Evolutionary conservation across 179 eudicot genomes (phyloP).

Genomic region (Silene coronaria): DNA sequence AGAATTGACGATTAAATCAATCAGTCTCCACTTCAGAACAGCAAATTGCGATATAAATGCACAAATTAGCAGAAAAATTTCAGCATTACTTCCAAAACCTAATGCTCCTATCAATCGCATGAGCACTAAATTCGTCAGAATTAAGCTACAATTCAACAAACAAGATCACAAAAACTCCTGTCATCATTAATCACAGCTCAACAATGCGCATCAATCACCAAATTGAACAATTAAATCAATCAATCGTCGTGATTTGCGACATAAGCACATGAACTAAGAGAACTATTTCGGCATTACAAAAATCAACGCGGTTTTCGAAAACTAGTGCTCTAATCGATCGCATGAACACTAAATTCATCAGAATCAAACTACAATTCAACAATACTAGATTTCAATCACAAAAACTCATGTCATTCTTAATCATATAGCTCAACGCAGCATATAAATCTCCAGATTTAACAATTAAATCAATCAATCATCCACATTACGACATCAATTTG

Average conservation of each 20-base stretch:
- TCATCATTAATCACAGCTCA: neutral
- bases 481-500: neutral
- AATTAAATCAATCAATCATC: neutral
- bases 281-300: neutral
- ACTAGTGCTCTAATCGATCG: neutral
- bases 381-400: neutral
- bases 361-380: neutral
- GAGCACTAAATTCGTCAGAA: neutral
- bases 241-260: neutral
- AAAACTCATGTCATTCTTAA: neutral
- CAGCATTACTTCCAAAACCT: neutral
- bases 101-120: neutral
- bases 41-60: neutral
- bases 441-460: constrained; percentile 1
- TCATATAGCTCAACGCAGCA: neutral
- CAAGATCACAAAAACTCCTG: neutral
- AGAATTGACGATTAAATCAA: neutral
- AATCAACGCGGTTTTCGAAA: too few species aligned
- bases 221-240: neutral
- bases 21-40: neutral
- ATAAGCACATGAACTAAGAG: neutral
- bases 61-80: neutral
- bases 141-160: neutral
- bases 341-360: neutral
- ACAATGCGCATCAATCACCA: neutral